phyloP scores from a whole-genome alignment of 495 filamentous ascomycete genomes.

The Trichoderma erinaceum region DNA sequence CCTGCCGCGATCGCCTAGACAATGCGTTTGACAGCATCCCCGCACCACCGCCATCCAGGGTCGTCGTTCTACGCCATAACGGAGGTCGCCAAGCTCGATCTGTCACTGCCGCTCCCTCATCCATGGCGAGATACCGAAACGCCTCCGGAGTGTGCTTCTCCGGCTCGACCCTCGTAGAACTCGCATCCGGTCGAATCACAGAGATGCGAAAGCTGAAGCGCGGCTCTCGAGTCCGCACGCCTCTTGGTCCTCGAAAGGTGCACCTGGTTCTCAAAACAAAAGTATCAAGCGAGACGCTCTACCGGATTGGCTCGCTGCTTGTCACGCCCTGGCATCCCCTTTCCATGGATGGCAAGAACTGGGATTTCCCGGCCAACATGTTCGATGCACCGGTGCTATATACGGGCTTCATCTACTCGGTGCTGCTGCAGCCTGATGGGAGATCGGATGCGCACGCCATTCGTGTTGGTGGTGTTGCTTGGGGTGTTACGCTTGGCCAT shows the following conservation, averaged over 20 bases:
- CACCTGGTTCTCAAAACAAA: constrained; percentile 32
- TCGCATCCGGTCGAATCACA: constrained; percentile 24
- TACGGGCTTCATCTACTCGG: constrained; percentile 37
- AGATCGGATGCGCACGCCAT: constrained; percentile 36
- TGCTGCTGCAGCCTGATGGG: constrained; percentile 33
- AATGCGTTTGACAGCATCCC: constrained; percentile 34
- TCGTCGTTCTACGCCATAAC: neutral
- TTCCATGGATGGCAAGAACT: constrained; percentile 18
- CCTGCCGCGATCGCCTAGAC: constrained; percentile 34
- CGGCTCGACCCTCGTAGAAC: constrained; percentile 26
- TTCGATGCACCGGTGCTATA: constrained; percentile 24
- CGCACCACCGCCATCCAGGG: constrained; percentile 28
- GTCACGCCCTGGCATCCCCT: constrained; percentile 40
- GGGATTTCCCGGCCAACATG: constrained; percentile 34
- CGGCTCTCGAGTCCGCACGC: constrained; percentile 35
- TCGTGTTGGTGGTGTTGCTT: constrained; percentile 27
- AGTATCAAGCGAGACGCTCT: constrained; percentile 23
- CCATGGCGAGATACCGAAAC: constrained; percentile 30
- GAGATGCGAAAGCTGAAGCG: constrained; percentile 24
- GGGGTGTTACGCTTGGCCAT: constrained; percentile 43
- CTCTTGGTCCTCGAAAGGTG: constrained; percentile 30
- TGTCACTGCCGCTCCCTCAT: constrained; percentile 5
- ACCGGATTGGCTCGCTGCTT: constrained; percentile 20
- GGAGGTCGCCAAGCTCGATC: neutral
- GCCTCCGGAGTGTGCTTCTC: constrained; percentile 33